Evolutionary conservation across 768 basidiomycete genomes (phyloP).

Genomic region (Antrodiella citrinella): DNA sequence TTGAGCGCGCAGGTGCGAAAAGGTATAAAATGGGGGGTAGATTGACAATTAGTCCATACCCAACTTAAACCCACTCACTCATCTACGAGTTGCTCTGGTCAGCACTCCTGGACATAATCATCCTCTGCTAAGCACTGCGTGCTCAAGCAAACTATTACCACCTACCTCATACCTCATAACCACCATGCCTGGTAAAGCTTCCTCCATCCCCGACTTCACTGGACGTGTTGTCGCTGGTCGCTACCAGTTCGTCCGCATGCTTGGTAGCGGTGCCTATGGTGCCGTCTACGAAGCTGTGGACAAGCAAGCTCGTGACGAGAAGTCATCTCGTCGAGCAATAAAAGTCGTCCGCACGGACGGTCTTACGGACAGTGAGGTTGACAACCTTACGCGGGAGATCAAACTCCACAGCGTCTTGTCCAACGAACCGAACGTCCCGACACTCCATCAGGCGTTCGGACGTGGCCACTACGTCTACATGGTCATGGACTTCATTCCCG

Average conservation of each 20-base stretch:
- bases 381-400: slow-evolving; percentile 45
- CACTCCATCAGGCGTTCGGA: slow-evolving; percentile 54
- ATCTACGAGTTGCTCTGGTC: neutral
- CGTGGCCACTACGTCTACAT: slow-evolving; percentile 60
- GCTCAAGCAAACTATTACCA: neutral
- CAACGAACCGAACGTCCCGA: slow-evolving; percentile 55
- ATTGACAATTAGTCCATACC: too few relatives aligned
- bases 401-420: slow-evolving; percentile 43
- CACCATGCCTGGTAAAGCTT: slow-evolving; percentile 9
- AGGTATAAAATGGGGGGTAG: too few relatives aligned
- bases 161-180: neutral
- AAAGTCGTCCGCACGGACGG: slow-evolving; percentile 14
- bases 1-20: too few relatives aligned
- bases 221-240: slow-evolving; percentile 10
- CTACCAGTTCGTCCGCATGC: slow-evolving; percentile 13
- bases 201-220: slow-evolving; percentile 15
- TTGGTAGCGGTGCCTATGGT: slow-evolving; percentile 17
- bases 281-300: slow-evolving; percentile 18
- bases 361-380: slow-evolving; percentile 4
- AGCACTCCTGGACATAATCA: neutral
- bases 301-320: slow-evolving; percentile 1
- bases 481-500: slow-evolving; percentile 36
- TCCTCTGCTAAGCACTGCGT: neutral
- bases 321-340: slow-evolving; percentile 8
- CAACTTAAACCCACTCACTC: too few relatives aligned